Evolutionary conservation across 176 grass and related monocot genomes (phyloP), one percentile per base, ranked within the genome.

Genomic region (Aegilops longissima): DNA sequence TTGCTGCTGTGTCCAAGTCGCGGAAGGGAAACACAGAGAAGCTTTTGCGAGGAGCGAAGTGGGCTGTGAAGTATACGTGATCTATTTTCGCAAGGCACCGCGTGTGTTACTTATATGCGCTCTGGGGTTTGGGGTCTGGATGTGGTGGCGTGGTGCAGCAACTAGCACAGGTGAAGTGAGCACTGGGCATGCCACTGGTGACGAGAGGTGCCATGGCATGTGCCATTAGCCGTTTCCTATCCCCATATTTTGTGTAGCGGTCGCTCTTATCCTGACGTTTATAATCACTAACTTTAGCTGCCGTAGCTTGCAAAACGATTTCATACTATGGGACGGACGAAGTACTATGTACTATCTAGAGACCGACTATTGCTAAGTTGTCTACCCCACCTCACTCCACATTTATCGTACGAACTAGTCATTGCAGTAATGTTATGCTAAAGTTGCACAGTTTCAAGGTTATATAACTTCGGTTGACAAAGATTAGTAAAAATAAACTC

Each of bases 41-140:
- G 75, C 11, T 66, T 45, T 18, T 62, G 81, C 58, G 33, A 62
- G 66, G 54, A 78, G 40, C 49, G 70, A 73, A 73, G 39, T 54
- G 16, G 16, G 16, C 0, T 18, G 80, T 24, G 11, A 78, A 38
- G 83, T 65, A 52, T 52, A 68, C 3, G 44, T 77, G 70, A 51
- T 73, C 29, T 75, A 23, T 70, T 77, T 63, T 66, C 29, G 52
- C 38, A 70, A 51, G 30, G 21, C 64, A 74, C 39, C n/a, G 58
- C 9, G 35, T 10, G 2, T 11, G n/a, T 16, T 77, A 77, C 69
- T 90, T 90, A 82, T 90, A 82, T 86, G 70, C 59, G 68, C 61
- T 68, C 1, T 23, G 70, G 40, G 0, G 52, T 13, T 74, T 82
- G 42, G 14, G n/a, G 51, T 13, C 76, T 78, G 30, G 18, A 36